Percentiles rank a stretch among this genome's conserved stretches.
Evolutionary conservation across 2,329 filamentous ascomycete species (phyloP).

Genomic region (Akanthomyces dipterigenus): DNA sequence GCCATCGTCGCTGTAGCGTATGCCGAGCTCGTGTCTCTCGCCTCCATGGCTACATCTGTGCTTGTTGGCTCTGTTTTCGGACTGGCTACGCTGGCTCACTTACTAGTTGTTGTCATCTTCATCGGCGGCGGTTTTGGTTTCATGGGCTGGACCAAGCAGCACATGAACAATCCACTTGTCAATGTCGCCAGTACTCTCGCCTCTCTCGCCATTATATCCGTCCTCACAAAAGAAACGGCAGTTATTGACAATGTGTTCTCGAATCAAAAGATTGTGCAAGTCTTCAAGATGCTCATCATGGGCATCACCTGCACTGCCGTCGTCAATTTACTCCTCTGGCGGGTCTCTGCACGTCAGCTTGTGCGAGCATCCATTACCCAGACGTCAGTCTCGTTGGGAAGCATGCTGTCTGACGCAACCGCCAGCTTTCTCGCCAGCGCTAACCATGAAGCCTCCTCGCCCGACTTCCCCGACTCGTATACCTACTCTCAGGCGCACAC

Average conservation of each 20-base stretch:
- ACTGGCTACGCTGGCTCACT: slow-evolving; percentile 64
- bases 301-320: slow-evolving; percentile 63
- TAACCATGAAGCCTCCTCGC: slow-evolving; percentile 49
- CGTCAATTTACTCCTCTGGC: slow-evolving; percentile 68
- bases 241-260: slow-evolving; percentile 73
- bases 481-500: slow-evolving; percentile 54
- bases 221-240: slow-evolving; percentile 79
- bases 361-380: slow-evolving; percentile 65
- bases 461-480: slow-evolving; percentile 35
- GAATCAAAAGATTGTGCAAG: slow-evolving; percentile 42
- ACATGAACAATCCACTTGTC: slow-evolving; percentile 64
- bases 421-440: slow-evolving; percentile 73
- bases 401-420: slow-evolving; percentile 72
- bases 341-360: slow-evolving; percentile 64
- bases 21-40: slow-evolving; percentile 55
- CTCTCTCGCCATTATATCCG: slow-evolving; percentile 75
- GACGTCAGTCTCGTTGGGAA: slow-evolving; percentile 65
- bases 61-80: slow-evolving; percentile 61
- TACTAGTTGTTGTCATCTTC: slow-evolving; percentile 69
- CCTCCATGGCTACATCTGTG: slow-evolving; percentile 76
- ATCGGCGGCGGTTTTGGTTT: slow-evolving; percentile 76
- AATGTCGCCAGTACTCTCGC: slow-evolving; percentile 77
- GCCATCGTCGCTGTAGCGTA: slow-evolving; percentile 71
- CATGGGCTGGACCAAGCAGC: slow-evolving; percentile 75
- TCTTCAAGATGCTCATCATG: slow-evolving; percentile 71